Evolutionary conservation across 2,329 filamentous ascomycete species (phyloP), one percentile per base, ranked within the genome.

Genomic region (Penicillium sp.): DNA sequence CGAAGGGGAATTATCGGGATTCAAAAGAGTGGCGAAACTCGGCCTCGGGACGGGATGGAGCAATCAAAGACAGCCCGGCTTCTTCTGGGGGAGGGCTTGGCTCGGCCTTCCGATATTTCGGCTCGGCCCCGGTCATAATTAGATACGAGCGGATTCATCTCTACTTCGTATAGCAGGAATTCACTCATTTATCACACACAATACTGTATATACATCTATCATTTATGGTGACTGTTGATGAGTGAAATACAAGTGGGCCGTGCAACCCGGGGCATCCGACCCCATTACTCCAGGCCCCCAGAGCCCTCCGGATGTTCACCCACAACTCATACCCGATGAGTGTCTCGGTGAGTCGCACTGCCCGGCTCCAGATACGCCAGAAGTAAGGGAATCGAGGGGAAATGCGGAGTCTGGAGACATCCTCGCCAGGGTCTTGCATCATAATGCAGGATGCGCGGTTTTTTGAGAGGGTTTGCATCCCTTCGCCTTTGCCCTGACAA

Each of bases 391-490:
- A 42, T 43, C 47, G 44, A 50, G 56, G 56, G 59, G 47, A 63
- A 59, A 56, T 62, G 59, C 53, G 61, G 59, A 62, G 57, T 60
- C 54, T 54, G 60, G 52, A 55, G 54, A 49, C 24, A 29, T 24
- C 28, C 10, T 14, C 16, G 19, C 39, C 19, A 43, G 26, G 42
- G 26, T 45, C 42, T 45, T 45, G 26, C 42, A 45, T 45, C 42
- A 45, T 33, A 9, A 13, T 19, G 11, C 26, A 45, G 31, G 19
- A 28, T 43, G 37, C 39, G 21, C 39, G 39, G 24, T 43, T 43
- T 43, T 14, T 43, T 9, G 2, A n/a, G 13, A 19, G 8, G 5
- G 14, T 43, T 28, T 13, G 2, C 9, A 2, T 28, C 23, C 3
- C 39, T 16, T 5, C 5, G 7, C 33, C n/a, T 18, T 13, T 42